Percentiles rank a stretch among this genome's conserved stretches.
Evolutionary conservation across 1,139 yeast species (phyloP).

Genomic region (Scheffersomyces stambukii): DNA sequence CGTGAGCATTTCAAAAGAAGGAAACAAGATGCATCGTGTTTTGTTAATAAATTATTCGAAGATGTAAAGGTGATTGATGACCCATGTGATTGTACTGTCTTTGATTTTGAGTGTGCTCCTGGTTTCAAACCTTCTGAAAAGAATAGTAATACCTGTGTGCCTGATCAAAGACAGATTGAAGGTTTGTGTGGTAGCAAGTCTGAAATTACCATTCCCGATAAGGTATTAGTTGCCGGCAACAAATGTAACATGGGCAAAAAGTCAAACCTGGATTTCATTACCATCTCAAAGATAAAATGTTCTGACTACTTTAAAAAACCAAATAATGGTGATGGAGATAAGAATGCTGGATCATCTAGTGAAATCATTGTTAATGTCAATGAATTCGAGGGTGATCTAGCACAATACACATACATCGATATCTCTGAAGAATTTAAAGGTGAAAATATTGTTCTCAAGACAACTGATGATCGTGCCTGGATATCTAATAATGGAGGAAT

Average conservation of each 20-base stretch:
- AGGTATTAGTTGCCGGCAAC: conserved; percentile 47
- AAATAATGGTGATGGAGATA: conserved; percentile 21
- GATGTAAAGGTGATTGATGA: conserved; percentile 56
- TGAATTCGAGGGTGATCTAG: conserved; percentile 42
- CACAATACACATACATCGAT: conserved; percentile 56
- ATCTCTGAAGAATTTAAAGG: conserved; percentile 40
- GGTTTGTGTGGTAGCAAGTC: conserved; percentile 23
- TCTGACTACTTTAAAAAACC: conserved; percentile 28
- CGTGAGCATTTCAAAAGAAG: conserved; percentile 65
- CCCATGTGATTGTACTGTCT: conserved; percentile 60
- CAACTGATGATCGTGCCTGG: conserved; percentile 47
- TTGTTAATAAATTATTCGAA: conserved; percentile 55
- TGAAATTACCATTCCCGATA: conserved; percentile 28
- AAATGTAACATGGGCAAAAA: conserved; percentile 36
- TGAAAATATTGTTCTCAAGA: conserved; percentile 70
- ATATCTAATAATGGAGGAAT: conserved; percentile 81
- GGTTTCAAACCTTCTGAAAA: conserved; percentile 46
- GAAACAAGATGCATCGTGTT: conserved; percentile 65
- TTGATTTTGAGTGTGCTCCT: conserved; percentile 70
- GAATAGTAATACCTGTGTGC: conserved; percentile 47
- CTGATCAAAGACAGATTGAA: conserved; percentile 34
- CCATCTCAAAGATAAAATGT: conserved; percentile 26
- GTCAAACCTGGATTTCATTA: conserved; percentile 21
- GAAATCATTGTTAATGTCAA: conserved; percentile 10
- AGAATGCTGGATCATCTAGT: conserved; percentile 19